A percentile compares a stretch with the other conserved stretches of the same genome.
Evolutionary conservation across 106 monocot species (phyloP).

Genomic region (Phalaenopsis equestris): DNA sequence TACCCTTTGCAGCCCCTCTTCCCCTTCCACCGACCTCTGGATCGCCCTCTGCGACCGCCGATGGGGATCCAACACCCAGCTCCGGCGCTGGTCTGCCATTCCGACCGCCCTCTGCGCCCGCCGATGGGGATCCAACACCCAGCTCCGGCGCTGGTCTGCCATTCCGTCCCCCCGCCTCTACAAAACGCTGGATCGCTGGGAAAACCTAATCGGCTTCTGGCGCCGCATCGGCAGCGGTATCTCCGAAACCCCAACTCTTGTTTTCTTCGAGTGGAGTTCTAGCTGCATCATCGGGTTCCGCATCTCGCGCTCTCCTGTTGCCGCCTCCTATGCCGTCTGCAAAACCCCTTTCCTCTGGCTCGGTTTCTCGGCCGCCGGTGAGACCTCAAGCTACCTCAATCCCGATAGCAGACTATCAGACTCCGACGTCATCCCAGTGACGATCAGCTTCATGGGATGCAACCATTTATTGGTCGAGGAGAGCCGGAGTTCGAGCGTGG

Average conservation of each 20-base stretch:
- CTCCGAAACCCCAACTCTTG: conserved; percentile 23
- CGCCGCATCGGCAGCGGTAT: conserved; percentile 39
- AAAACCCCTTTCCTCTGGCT: conserved; percentile 66
- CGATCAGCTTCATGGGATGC: conserved; percentile 53
- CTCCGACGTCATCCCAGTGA: conserved; percentile 43
- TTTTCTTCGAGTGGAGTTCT: conserved; percentile 70
- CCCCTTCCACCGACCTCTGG: conserved; percentile 35
- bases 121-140: conserved; percentile 47
- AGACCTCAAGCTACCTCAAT: conserved; percentile 27
- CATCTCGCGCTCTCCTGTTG: conserved; percentile 30
- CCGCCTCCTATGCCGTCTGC: conserved; percentile 32
- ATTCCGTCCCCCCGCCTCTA: conserved; percentile 4
- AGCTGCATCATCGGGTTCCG: conserved; percentile 48
- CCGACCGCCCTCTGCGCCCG: conserved; percentile 8
- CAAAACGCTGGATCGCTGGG: conserved; percentile 17
- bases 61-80: conserved; percentile 45
- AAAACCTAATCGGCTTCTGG: conserved; percentile 70
- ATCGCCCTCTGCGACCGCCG: conserved; percentile 53
- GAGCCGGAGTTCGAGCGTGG: conserved; percentile 9
- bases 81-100: conserved; percentile 20
- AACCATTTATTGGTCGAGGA: conserved; percentile 78
- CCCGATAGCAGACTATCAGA: conserved; percentile 8
- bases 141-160: conserved; percentile 22
- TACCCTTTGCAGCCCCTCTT: conserved; percentile 34
- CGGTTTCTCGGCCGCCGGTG: conserved; percentile 36